Base-by-base conservation (phyloP, 257 asterid species). In the Leptodermis oblonga region DNA sequence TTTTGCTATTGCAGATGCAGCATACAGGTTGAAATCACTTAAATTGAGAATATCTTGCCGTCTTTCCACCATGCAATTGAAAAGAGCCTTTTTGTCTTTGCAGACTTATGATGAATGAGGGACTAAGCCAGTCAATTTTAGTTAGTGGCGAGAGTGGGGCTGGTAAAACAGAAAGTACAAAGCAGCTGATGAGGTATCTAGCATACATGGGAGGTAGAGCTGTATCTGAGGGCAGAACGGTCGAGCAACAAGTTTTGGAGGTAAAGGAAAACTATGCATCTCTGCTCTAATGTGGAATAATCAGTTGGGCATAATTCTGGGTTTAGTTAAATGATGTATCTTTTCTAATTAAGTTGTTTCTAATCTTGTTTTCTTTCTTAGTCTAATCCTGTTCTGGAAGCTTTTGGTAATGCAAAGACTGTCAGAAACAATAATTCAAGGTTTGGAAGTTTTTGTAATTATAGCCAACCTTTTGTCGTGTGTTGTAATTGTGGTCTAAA, bases 71-170 rank as follows among this genome's bases (percentile, higher is more conserved):
- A 55, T 68, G 49, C 7, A 61, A 58, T 62, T 53, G 51, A 56
- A 58, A 69, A 23, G 37, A 23, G 20, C 4, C 10, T 65, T 68
- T 64, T 64, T n/a, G 31, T 78, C 68, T 18, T 20, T 81, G 70
- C 84, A 94, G 99, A 84, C 92, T 91, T 78, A 94, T 94, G 99
- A 91, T 91, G 70, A 87, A 89, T 73, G 97, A 94, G 23, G 96
- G 97, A 77, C 53, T 86, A 70, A 91, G 97, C 78, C 99, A 94
- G 88, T 80, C 99, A 43, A 94, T 94, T 75, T 81, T 94, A 86
- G 99, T 94, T 65, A 94, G 99, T 64, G 99, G 99, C 59, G 99
- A 94, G 89, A 94, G 99, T 81, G 99, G 99, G 83, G 99, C 99
- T 18, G 99, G 99, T 81, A 94, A 94, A 86, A 94, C 99, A 52